These are phyloP conservation scores for Herpetospermum pedunculosum DNA, from an alignment of 306 rosid genomes.

Conservation along the genomic window DNA sequence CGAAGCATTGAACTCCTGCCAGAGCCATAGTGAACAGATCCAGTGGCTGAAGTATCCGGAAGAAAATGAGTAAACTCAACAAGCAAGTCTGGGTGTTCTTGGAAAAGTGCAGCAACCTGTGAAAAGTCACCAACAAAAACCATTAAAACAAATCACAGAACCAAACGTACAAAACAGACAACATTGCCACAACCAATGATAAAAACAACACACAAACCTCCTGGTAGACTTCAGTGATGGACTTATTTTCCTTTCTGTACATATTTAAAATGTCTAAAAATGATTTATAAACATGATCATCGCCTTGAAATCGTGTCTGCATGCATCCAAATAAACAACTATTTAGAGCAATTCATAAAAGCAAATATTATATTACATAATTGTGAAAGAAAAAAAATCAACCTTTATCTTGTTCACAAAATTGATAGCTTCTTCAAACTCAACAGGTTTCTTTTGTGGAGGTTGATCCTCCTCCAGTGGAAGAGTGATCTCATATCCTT, in stretches of 20 bases:
- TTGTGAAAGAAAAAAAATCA: slow-evolving; percentile 9
- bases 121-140: slow-evolving; percentile 14
- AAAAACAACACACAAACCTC: slow-evolving; percentile 48
- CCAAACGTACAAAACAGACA: neutral
- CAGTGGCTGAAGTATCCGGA: slow-evolving; percentile 61
- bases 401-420: slow-evolving; percentile 98
- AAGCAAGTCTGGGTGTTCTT: slow-evolving; percentile 74
- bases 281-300: slow-evolving; percentile 83
- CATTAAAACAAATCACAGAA: slow-evolving; percentile 16
- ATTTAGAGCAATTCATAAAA: slow-evolving; percentile 17
- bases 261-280: slow-evolving; percentile 87
- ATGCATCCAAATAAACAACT: slow-evolving; percentile 10
- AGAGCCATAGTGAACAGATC: slow-evolving; percentile 46
- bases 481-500: slow-evolving; percentile 90
- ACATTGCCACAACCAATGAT: neutral
- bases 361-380: slow-evolving; percentile 10
- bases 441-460: slow-evolving; percentile 75
- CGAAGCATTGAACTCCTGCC: slow-evolving; percentile 55
- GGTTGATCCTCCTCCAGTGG: slow-evolving; percentile 78
- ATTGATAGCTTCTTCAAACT: slow-evolving; percentile 90
- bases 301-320: slow-evolving; percentile 92
- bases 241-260: slow-evolving; percentile 92
- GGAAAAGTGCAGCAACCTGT: slow-evolving; percentile 86
- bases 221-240: slow-evolving; percentile 66
- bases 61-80: slow-evolving; percentile 80